These are phyloP conservation scores for Glycine latifolia DNA, from an alignment of 306 rosid genomes.

Conservation along the genomic window DNA sequence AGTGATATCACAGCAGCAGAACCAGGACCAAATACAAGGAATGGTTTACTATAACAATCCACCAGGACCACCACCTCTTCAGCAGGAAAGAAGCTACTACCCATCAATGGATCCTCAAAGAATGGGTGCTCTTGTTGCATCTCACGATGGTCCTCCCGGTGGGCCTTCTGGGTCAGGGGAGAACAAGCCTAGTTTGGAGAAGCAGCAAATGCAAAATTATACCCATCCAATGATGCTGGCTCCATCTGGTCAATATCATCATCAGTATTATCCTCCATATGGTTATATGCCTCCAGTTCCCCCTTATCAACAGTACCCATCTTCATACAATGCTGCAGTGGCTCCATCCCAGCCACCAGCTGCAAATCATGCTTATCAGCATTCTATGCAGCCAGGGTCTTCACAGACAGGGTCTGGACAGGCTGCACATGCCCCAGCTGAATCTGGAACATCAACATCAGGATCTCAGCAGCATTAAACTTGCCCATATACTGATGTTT, in stretches of 20 bases:
- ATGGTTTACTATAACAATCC: slow-evolving; percentile 72
- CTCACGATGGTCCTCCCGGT: slow-evolving; percentile 72
- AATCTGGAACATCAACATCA: slow-evolving; percentile 57
- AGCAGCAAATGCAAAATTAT: slow-evolving; percentile 72
- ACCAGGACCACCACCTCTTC: slow-evolving; percentile 58
- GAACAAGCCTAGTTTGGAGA: slow-evolving; percentile 62
- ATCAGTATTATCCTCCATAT: slow-evolving; percentile 75
- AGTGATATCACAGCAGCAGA: slow-evolving; percentile 90
- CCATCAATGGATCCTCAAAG: slow-evolving; percentile 99
- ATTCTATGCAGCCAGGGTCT: slow-evolving; percentile 55
- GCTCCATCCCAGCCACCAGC: slow-evolving; percentile 60
- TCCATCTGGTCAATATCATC: slow-evolving; percentile 79
- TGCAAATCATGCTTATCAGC: slow-evolving; percentile 66
- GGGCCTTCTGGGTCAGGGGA: slow-evolving; percentile 71
- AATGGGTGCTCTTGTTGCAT: slow-evolving; percentile 82
- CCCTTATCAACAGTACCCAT: slow-evolving; percentile 70
- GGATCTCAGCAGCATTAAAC: slow-evolving; percentile 55
- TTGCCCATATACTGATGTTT: slow-evolving; percentile 21
- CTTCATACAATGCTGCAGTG: slow-evolving; percentile 60
- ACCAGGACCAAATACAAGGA: slow-evolving; percentile 72
- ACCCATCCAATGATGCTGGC: slow-evolving; percentile 68
- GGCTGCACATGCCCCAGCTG: slow-evolving; percentile 56
- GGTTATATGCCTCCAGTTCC: slow-evolving; percentile 72
- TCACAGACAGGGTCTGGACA: slow-evolving; percentile 52
- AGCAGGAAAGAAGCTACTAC: slow-evolving; percentile 77